phyloP scores from a whole-genome alignment of 2,329 filamentous ascomycete genomes.

The Pestalotiopsis sp. region DNA sequence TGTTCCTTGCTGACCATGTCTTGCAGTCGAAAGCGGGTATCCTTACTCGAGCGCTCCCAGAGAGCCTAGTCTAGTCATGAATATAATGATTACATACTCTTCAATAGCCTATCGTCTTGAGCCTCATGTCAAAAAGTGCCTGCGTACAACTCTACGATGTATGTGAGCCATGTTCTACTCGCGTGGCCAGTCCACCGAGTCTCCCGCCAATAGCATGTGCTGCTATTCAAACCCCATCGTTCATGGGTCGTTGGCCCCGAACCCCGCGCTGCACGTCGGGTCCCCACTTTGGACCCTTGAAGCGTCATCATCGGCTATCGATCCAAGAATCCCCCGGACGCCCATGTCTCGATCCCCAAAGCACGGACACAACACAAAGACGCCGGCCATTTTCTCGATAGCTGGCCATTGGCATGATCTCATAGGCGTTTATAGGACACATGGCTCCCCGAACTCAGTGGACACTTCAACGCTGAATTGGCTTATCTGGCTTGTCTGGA shows the following conservation, averaged over 20 bases:
- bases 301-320: neutral
- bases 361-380: neutral
- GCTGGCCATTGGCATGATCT: conserved; percentile 5
- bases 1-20: neutral
- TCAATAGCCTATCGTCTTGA: neutral
- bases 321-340: neutral
- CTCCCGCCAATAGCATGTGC: no score
- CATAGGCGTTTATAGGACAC: conserved; percentile 6
- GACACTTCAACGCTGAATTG: neutral
- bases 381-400: conserved; percentile 1
- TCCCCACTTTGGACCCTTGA: neutral
- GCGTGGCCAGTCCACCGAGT: neutral
- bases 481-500: neutral
- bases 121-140: no score
- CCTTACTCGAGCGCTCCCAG: neutral
- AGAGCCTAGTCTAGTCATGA: neutral
- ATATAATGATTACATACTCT: neutral
- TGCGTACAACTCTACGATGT: no score
- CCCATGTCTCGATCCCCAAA: neutral
- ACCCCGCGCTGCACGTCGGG: conserved; percentile 3
- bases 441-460: neutral
- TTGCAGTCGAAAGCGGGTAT: neutral
- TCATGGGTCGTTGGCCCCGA: neutral
- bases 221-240: neutral
- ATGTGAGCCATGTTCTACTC: no score